A percentile compares a stretch with the other conserved stretches of the same genome.
These are phyloP conservation scores for Neoboletus magnificus DNA, from an alignment of 768 basidiomycete species.

Conservation along the genomic window DNA sequence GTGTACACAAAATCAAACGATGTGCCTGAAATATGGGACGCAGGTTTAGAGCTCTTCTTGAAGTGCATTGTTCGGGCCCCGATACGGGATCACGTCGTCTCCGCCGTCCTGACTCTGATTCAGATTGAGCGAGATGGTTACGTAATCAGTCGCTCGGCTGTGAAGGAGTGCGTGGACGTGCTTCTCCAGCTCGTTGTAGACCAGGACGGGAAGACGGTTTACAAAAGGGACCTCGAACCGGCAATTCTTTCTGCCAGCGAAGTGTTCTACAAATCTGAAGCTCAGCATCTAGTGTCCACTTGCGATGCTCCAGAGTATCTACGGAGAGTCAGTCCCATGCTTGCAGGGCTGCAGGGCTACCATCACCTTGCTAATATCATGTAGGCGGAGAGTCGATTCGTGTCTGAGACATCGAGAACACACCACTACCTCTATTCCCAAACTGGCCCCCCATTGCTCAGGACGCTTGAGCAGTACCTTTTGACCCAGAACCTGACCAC, in stretches of 20 bases:
- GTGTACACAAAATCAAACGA: constrained; percentile 73
- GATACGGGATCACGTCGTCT: constrained; percentile 78
- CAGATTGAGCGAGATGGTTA: constrained; percentile 90
- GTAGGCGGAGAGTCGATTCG: constrained; percentile 78
- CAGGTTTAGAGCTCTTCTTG: constrained; percentile 81
- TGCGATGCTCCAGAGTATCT: constrained; percentile 85
- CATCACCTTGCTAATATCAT: constrained; percentile 12
- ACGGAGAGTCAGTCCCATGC: constrained; percentile 52
- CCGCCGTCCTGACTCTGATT: constrained; percentile 82
- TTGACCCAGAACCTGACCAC: constrained; percentile 72
- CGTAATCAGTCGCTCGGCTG: constrained; percentile 84
- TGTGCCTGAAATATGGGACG: constrained; percentile 77
- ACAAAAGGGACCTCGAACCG: constrained; percentile 83
- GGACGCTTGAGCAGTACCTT: constrained; percentile 75
- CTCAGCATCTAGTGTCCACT: constrained; percentile 59
- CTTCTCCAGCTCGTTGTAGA: constrained; percentile 64
- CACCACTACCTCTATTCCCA: constrained; percentile 81
- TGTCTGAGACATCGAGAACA: constrained; percentile 79
- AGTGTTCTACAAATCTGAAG: constrained; percentile 77
- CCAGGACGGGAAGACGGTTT: constrained; percentile 56
- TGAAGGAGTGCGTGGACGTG: constrained; percentile 86
- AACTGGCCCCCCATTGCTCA: constrained; percentile 63
- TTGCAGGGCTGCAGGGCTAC: background rate
- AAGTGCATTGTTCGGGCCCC: constrained; percentile 74
- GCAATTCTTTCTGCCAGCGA: constrained; percentile 73